Percentiles rank a stretch among this genome's conserved stretches.
Conservation (phyloP, 2,329 filamentous ascomycete species). For the Colletotrichum noveboracense region DNA sequence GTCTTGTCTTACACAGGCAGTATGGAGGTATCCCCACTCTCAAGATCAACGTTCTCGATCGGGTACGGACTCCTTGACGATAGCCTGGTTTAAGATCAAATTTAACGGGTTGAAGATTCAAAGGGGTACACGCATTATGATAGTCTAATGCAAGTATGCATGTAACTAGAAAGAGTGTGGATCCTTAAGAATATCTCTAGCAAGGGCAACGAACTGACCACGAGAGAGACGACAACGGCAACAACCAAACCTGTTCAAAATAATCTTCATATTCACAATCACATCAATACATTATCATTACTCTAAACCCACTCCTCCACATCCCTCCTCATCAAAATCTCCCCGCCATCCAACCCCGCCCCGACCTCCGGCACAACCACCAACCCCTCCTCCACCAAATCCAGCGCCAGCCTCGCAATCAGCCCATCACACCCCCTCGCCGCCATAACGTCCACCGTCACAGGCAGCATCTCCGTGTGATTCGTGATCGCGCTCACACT, state of each 20-base stretch:
- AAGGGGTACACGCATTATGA: no score
- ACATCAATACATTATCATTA: background rate
- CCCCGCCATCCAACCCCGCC: slow-evolving; percentile 28
- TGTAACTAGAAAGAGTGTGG: no score
- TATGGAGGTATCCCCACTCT: no score
- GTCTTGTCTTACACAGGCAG: no score
- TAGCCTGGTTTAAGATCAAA: no score
- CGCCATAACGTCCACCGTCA: slow-evolving; percentile 62
- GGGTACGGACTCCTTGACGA: no score
- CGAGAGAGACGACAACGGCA: background rate
- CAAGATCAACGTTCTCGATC: no score
- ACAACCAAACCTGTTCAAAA: background rate
- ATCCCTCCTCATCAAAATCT: slow-evolving; percentile 26
- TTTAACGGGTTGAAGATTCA: no score
- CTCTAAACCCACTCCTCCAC: slow-evolving; percentile 3
- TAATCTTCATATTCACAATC: background rate
- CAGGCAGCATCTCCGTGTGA: slow-evolving; percentile 57
- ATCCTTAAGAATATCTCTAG: no score
- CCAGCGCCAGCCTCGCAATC: slow-evolving; percentile 57
- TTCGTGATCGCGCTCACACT: slow-evolving; percentile 42
- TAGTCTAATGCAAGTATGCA: no score
- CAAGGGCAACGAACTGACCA: no score
- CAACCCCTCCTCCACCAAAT: slow-evolving; percentile 54
- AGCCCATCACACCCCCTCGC: slow-evolving; percentile 66
- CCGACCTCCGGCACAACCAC: slow-evolving; percentile 50